A percentile compares a stretch with the other conserved stretches of the same genome.
Evolutionary conservation across 2,329 filamentous ascomycete genomes (phyloP).

Genomic region (Exophiala mesophila): DNA sequence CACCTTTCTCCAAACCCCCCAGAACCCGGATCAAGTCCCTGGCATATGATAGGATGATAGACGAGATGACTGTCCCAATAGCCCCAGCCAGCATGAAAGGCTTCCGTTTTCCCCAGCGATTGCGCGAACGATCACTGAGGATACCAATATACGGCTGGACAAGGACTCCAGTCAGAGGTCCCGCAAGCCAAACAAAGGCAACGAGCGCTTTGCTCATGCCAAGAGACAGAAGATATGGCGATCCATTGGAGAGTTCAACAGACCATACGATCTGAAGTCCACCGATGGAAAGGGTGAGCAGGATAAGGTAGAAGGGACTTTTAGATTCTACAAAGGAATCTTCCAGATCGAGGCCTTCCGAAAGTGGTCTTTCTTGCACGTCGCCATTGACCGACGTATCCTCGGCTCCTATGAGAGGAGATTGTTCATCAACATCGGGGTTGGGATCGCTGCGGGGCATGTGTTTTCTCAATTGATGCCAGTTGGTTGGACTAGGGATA

Average conservation of each 20-base stretch:
- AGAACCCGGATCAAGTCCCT: constrained; percentile 66
- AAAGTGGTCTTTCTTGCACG: constrained; percentile 12
- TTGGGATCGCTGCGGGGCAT: constrained; percentile 22
- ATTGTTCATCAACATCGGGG: constrained; percentile 21
- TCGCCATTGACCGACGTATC: constrained; percentile 12
- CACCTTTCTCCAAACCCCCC: constrained; percentile 65
- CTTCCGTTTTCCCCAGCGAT: constrained; percentile 71
- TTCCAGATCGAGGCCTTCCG: constrained; percentile 14
- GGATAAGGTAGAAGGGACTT: constrained; percentile 77
- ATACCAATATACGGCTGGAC: constrained; percentile 82
- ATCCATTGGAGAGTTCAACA: constrained; percentile 89
- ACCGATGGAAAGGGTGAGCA: constrained; percentile 80
- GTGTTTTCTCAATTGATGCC: too few species aligned
- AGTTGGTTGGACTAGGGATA: too few species aligned
- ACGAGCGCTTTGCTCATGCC: constrained; percentile 78
- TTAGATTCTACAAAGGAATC: constrained; percentile 47
- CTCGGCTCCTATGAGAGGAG: constrained; percentile 22
- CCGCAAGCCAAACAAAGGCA: constrained; percentile 79
- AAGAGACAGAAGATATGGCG: constrained; percentile 73
- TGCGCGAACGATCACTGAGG: constrained; percentile 70
- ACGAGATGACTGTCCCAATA: constrained; percentile 59
- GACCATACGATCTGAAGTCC: constrained; percentile 94
- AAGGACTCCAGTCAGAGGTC: constrained; percentile 70
- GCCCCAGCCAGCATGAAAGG: constrained; percentile 74
- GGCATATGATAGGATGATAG: constrained; percentile 69